Percentiles rank a stretch among this genome's conserved stretches.
Conservation (phyloP, 306 rosid species). For the Vigna mungo region DNA sequence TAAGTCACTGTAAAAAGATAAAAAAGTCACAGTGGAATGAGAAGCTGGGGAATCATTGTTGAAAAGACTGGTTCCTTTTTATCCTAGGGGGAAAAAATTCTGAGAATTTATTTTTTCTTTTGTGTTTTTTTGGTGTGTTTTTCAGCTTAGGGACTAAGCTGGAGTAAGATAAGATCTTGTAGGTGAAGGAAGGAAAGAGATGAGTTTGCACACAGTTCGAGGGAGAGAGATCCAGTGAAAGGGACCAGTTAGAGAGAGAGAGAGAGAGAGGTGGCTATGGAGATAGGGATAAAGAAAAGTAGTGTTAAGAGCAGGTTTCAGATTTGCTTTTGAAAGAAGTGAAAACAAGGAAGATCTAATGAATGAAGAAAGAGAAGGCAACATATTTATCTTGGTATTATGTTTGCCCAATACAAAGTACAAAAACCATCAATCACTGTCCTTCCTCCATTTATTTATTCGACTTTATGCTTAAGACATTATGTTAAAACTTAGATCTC, state of each 20-base stretch:
- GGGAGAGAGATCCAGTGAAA: conserved; percentile 42
- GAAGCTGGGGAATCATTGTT: conserved; percentile 45
- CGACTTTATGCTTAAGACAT: too few species aligned
- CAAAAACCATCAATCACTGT: conserved; percentile 22
- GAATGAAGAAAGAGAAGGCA: conserved; percentile 27
- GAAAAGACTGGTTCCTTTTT: conserved; percentile 48
- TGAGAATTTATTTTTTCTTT: conserved; percentile 37
- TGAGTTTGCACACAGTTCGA: conserved; percentile 47
- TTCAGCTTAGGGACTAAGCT: conserved; percentile 73
- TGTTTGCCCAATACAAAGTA: conserved; percentile 34
- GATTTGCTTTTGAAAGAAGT: conserved; percentile 48
- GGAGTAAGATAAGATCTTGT: conserved; percentile 87
- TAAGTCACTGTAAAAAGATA: conserved; percentile 38
- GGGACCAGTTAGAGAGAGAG: conserved; percentile 30
- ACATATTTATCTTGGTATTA: conserved; percentile 29
- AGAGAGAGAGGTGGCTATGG: not conserved
- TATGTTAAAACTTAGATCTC: too few species aligned
- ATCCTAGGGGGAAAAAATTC: conserved; percentile 40
- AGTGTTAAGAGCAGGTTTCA: conserved; percentile 21
- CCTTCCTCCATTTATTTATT: too few species aligned
- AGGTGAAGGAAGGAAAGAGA: conserved; percentile 62
- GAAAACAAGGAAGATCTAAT: conserved; percentile 42
- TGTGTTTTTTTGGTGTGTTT: conserved; percentile 43
- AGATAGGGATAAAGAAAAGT: conserved; percentile 7
- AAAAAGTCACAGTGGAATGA: conserved; percentile 39